Evolutionary conservation across 2,329 filamentous ascomycete genomes (phyloP), one percentile per base, ranked within the genome.

Genomic region (Fusarium sp.): DNA sequence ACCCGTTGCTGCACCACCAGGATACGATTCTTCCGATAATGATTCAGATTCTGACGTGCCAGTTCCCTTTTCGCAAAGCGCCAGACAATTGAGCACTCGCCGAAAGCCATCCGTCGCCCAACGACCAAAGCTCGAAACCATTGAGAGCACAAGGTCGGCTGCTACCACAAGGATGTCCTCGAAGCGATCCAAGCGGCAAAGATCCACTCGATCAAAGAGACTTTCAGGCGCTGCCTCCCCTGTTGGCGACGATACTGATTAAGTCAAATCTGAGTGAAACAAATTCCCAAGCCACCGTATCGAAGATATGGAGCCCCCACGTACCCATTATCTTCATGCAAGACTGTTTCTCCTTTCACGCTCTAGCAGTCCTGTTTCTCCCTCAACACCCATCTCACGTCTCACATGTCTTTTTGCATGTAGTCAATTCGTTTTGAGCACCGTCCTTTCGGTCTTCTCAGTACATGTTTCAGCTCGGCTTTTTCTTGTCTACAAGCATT

Each of bases 91-190:
- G 47, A 76, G 71, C 68, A 78, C 75, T 42, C 70, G 73, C 25
- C 69, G 61, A 29, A 62, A 62, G 20, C 51, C 52, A 38, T 77
- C 75, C 30, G 81, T 78, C 38, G 81, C 79, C 1, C 81, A 81
- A 66, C 79, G 82, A 47, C 83, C 84, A 7, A 83, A 81, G 72
- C 77, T 86, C 38, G 80, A 83, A 61, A 86, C 84, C 12, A 86
- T 86, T 20, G 64, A 79, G 52, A 85, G 84, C 76, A 82, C 81
- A 20, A 79, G 82, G 42, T 76, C 77, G 25, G 70, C 70, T 38
- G 68, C 72, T 30, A 75, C 73, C 62, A 77, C 73, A 45, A 75
- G 75, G 24, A 72, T 75, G 50, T 66, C 73, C 50, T 78, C 77
- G 18, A 79, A 75, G 43, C 74, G 76, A 34, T 73, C 74, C 18